Evolutionary conservation across 1,284 basidiomycete genomes (phyloP).

Genomic region (Austroboletus niveus): DNA sequence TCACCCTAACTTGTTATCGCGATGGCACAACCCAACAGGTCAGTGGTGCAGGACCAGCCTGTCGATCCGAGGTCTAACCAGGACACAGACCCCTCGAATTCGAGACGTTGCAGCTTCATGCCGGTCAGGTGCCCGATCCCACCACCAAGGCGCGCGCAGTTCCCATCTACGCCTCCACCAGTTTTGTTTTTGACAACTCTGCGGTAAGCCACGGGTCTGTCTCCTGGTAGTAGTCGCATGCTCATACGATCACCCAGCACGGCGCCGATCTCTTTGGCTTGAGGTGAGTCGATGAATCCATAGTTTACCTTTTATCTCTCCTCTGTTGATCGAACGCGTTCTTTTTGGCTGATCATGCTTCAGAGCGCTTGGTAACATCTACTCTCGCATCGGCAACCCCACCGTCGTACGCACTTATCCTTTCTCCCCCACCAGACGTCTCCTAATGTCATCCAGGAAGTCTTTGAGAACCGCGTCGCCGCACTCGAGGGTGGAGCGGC

Average conservation of each 20-base stretch:
- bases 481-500: conserved; percentile 82
- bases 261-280: conserved; percentile 82
- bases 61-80: background rate
- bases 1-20: background rate
- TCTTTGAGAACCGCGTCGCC: conserved; percentile 84
- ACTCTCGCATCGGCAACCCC: conserved; percentile 81
- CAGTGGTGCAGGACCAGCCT: background rate
- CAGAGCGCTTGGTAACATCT: conserved; percentile 71
- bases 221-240: background rate
- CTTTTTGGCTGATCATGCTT: conserved; percentile 1
- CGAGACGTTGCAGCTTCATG: conserved; percentile 83
- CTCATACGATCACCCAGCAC: conserved; percentile 47
- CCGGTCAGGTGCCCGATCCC: conserved; percentile 72
- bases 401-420: conserved; percentile 58
- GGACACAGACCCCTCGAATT: conserved; percentile 49
- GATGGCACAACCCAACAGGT: conserved; percentile 22
- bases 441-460: conserved; percentile 45
- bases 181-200: conserved; percentile 81
- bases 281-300: conserved; percentile 37
- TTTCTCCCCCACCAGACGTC: background rate
- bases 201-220: conserved; percentile 38
- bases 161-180: conserved; percentile 79
- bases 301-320: background rate
- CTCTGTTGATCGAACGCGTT: background rate
- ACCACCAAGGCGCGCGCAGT: conserved; percentile 78